Percentiles rank a stretch among this genome's conserved stretches.
These are phyloP conservation scores for Scutellaria galericulata DNA, from an alignment of 257 asterid genomes.

Conservation along the genomic window DNA sequence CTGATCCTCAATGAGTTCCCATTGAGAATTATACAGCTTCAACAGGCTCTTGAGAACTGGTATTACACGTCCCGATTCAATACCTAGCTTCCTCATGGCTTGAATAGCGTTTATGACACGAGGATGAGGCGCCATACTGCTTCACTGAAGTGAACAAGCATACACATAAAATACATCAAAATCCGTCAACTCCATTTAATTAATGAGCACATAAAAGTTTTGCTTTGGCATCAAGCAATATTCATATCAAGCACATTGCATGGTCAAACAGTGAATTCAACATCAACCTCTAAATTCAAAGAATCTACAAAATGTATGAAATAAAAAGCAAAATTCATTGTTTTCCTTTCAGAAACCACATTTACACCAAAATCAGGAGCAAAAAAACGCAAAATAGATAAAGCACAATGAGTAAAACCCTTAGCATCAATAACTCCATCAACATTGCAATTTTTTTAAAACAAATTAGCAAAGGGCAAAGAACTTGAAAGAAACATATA, in stretches of 20 bases:
- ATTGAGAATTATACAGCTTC: slow-evolving; percentile 42
- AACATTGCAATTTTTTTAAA: too few species aligned
- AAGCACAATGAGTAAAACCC: not conserved
- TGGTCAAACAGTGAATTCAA: slow-evolving; percentile 18
- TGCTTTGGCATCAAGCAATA: slow-evolving; percentile 1
- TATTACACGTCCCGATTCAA: slow-evolving; percentile 34
- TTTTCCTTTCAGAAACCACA: not conserved
- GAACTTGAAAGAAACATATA: not conserved
- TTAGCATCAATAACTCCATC: not conserved
- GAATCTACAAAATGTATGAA: not conserved
- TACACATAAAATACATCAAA: not conserved
- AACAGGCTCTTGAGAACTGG: slow-evolving; percentile 61
- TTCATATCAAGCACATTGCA: slow-evolving; percentile 22
- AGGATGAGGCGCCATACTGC: not conserved
- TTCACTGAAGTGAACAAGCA: not conserved
- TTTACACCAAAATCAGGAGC: not conserved
- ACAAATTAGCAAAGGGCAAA: not conserved
- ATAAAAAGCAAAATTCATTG: not conserved
- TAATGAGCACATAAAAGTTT: not conserved
- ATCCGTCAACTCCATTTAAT: not conserved
- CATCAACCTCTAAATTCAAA: not conserved
- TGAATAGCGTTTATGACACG: slow-evolving; percentile 39
- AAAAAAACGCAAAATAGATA: not conserved
- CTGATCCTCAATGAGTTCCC: slow-evolving; percentile 67
- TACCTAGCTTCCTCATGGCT: slow-evolving; percentile 62